Percentiles rank a stretch among this genome's conserved stretches.
These are phyloP conservation scores for Melastoma candidum DNA, from an alignment of 441 rosid species.

Conservation along the genomic window DNA sequence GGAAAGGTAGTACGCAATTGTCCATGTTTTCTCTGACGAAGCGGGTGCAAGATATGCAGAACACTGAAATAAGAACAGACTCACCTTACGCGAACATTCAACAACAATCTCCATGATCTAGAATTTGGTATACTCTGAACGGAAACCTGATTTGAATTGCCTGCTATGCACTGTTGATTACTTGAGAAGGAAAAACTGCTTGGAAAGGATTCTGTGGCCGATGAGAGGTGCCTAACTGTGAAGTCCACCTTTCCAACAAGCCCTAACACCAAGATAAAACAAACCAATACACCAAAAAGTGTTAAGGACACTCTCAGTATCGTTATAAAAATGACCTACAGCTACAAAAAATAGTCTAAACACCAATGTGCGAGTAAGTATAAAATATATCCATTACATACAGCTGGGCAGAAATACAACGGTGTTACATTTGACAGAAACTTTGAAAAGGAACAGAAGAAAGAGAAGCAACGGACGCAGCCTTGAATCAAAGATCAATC, in stretches of 20 bases:
- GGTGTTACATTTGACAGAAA: too few relatives aligned
- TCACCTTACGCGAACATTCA: constrained; percentile 1
- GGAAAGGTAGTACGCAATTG: constrained; percentile 88
- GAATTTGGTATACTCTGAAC: not conserved
- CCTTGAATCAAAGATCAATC: too few relatives aligned
- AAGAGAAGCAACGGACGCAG: too few relatives aligned
- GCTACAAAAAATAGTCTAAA: too few relatives aligned
- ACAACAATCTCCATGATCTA: not conserved
- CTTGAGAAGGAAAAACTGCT: constrained; percentile 49
- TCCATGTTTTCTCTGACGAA: constrained; percentile 93
- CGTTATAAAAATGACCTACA: too few relatives aligned
- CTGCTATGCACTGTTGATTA: constrained; percentile 61
- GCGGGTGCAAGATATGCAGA: constrained; percentile 67
- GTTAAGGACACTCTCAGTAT: not conserved
- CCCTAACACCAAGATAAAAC: constrained; percentile 29
- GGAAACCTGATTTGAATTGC: constrained; percentile 49
- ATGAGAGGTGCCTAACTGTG: constrained; percentile 86
- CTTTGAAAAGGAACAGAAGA: too few relatives aligned
- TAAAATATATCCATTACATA: too few relatives aligned
- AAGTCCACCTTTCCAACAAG: constrained; percentile 93
- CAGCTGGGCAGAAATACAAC: too few relatives aligned
- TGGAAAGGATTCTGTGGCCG: constrained; percentile 60
- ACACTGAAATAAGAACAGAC: constrained; percentile 47
- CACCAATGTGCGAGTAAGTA: too few relatives aligned
- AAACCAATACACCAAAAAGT: constrained; percentile 14